Base-by-base conservation (phyloP, 2,329 filamentous ascomycete species). In the Aurifilum marmelostoma region DNA sequence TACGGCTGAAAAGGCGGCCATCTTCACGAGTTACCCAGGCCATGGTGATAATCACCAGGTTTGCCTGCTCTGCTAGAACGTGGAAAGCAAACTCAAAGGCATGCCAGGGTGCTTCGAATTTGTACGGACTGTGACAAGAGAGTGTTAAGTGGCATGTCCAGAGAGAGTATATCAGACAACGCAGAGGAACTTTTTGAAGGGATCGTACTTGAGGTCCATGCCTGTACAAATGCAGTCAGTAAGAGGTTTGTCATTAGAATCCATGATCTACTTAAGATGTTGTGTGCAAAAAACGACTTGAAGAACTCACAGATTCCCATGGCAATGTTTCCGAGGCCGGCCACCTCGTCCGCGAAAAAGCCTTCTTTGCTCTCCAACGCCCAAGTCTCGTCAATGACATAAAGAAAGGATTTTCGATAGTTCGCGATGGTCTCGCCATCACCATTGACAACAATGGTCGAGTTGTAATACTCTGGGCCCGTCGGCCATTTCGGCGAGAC, bases 21-120 rank as follows among this genome's bases (percentile, higher is more conserved):
- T 77, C 83, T 75, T 77, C 85, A 73, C 73, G 81, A 66, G 88
- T 90, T 24, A 90, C 78, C 89, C 88, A 95, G 0, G 92, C 91
- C 92, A 94, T 94, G 8, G 86, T 88, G 0, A 95, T 73, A 37
- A 94, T 86, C 1, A 92, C 88, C 0, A 94, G 71, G 18, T 88
- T 87, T 0, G 90, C 85, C 0, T 83, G 75, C 0, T 80, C 79
- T 1, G 87, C 78, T 0, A 93, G 76, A 7, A 90, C 80, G 54
- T 92, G 88, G 27, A 81, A 85, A 0, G 83, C 84, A 70, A 86
- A 85, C 67, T 86, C 84, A 71, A 82, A 85, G 0, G 78, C 79
- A 41, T 77, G 74, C 82, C 83, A 86, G 0, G 82, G 81, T 0
- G 83, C 79, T 69, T 85, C 81, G 65, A 85, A 85, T 63, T 78